Evolutionary conservation across 306 rosid species (phyloP).

Genomic region (Inga oerstediana): DNA sequence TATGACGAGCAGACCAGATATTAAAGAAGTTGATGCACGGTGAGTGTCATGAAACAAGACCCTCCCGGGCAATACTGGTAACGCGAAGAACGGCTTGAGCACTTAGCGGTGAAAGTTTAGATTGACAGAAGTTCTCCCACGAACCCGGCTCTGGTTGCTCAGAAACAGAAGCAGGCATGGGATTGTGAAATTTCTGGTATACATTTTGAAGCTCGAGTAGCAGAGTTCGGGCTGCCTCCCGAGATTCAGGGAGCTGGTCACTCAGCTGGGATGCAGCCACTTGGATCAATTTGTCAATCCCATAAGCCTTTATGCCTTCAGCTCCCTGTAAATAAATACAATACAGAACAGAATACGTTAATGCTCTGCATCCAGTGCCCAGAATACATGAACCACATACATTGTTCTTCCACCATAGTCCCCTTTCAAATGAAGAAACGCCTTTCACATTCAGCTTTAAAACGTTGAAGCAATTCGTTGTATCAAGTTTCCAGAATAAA

Average conservation of each 20-base stretch:
- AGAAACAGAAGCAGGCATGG: constrained; percentile 39
- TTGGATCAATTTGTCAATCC: constrained; percentile 89
- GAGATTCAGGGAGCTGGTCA: constrained; percentile 94
- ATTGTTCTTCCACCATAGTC: constrained; percentile 16
- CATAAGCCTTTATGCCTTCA: constrained; percentile 84
- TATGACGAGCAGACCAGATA: constrained; percentile 55
- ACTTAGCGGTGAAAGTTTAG: constrained; percentile 85
- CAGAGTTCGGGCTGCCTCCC: constrained; percentile 94
- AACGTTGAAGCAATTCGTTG: neutral
- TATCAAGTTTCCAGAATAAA: too few species aligned
- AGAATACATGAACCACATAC: neutral
- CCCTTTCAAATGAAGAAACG: constrained; percentile 8
- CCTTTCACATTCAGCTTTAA: constrained; percentile 5
- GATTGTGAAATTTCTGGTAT: constrained; percentile 59
- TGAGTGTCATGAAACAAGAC: constrained; percentile 71
- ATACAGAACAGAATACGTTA: constrained; percentile 24
- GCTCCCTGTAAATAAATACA: constrained; percentile 62
- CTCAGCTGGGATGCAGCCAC: constrained; percentile 93
- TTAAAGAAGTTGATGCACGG: constrained; percentile 38
- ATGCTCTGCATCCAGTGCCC: constrained; percentile 20
- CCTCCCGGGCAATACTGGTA: constrained; percentile 72
- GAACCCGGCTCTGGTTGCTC: constrained; percentile 57
- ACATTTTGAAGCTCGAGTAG: constrained; percentile 84
- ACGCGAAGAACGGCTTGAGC: constrained; percentile 98
- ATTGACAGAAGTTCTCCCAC: constrained; percentile 90